Base-by-base conservation (phyloP, 2,329 filamentous ascomycete species). In the Ophiostoma quercus region DNA sequence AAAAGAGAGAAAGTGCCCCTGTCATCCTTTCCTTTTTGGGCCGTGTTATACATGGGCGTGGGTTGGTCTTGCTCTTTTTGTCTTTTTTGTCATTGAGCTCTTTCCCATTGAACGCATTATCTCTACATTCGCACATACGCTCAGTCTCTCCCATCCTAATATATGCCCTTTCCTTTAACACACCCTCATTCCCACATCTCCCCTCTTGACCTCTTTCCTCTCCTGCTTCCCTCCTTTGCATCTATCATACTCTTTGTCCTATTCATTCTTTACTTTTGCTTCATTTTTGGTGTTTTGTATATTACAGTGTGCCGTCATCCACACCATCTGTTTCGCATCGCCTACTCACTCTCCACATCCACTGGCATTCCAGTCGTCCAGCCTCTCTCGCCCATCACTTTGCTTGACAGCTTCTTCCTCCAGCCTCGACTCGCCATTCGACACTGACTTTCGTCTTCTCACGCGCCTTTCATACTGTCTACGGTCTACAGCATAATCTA, bases 1-100 rank as follows among this genome's bases (percentile, higher is more conserved):
- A 37, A 22, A 60, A 47, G 32, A n/a, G 22, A 62, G 57, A 16
- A 60, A 47, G 34, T 71, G 67, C 39, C 63, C 51, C 63, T 68
- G 51, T 29, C 63, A 39, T 66, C 51, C 14, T 39, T 41, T 62
- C 32, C 39, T 47, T 22, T 66, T 68, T 47, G 11, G 34, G n/a
- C 43, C 29, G 16, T 62, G n/a, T 62, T 32, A 62, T 62, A 62
- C 57, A 22, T 19, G 32, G 29, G 32, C 62, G 63, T 66, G 34
- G 34, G 22, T 14, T 47, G 3, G 12, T 41, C 66, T 41, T 32
- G 66, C 66, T 41, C 6, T 67, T 67, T 67, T 51, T 51, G 41
- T 32, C 66, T 2, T 67, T 67, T 67, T 51, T 51, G 41, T 32
- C 66, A 47, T 22, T 32, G 32, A 43, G 47, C 65, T 67, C 63